Evolutionary conservation across 139 green algal species (phyloP).

Genomic region (Mesostigma viride): DNA sequence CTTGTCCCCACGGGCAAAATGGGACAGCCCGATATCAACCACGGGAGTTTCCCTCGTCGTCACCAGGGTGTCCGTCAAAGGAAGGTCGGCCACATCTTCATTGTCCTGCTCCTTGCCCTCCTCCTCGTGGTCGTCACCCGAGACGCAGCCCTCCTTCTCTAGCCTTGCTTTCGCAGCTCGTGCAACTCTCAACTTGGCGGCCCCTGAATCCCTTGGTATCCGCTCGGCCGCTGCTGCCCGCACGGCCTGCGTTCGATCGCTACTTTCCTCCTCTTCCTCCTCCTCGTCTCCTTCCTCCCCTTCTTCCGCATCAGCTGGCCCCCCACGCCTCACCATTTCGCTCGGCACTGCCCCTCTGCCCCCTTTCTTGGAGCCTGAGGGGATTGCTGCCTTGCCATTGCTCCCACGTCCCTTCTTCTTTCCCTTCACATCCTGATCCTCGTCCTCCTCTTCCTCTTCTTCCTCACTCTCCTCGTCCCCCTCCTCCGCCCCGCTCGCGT

Average conservation of each 20-base stretch:
- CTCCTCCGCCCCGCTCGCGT: not conserved
- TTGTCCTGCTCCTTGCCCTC: no score
- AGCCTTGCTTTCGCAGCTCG: not conserved
- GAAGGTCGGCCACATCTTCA: no score
- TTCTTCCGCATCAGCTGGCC: constrained; percentile 1
- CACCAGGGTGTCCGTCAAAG: no score
- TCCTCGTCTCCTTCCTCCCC: constrained; percentile 9
- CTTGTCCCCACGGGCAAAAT: no score
- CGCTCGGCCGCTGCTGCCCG: not conserved
- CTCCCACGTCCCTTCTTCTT: not conserved
- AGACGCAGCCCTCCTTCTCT: not conserved
- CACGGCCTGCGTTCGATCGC: not conserved
- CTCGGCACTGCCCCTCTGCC: constrained; percentile 8
- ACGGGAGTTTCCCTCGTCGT: no score
- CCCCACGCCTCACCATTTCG: not conserved
- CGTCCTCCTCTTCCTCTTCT: constrained; percentile 1
- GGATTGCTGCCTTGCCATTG: not conserved
- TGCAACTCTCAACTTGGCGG: not conserved
- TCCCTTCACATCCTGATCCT: constrained; percentile 8
- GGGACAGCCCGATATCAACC: no score
- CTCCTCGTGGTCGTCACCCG: no score
- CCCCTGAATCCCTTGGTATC: not conserved
- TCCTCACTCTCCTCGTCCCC: constrained; percentile 6
- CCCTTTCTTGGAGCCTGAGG: no score
- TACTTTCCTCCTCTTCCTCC: constrained; percentile 8